phyloP scores from a whole-genome alignment of 2,329 filamentous ascomycete species.

The Pestalotiopsis sp. region DNA sequence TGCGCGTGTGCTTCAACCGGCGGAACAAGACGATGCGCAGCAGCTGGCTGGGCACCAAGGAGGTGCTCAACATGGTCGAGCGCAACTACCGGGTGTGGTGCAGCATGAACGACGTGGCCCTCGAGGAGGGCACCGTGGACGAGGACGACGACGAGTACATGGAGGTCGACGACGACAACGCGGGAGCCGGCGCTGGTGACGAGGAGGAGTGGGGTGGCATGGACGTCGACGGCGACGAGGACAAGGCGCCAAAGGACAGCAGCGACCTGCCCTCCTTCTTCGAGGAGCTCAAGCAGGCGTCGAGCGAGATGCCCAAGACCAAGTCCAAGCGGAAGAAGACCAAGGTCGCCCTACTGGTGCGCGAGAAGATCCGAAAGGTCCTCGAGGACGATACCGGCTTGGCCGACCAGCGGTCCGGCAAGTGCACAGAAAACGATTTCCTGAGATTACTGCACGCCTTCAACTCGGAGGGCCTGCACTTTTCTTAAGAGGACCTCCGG shows the following conservation, averaged over 20 bases:
- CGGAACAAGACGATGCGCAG: constrained; percentile 90
- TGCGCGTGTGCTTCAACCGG: constrained; percentile 77
- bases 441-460: constrained; percentile 78
- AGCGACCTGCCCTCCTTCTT: constrained; percentile 85
- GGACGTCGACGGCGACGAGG: constrained; percentile 45
- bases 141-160: constrained; percentile 39
- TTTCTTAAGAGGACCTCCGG: constrained; percentile 53
- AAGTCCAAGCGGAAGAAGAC: constrained; percentile 75
- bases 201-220: constrained; percentile 49
- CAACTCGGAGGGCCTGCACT: constrained; percentile 92
- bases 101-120: constrained; percentile 75
- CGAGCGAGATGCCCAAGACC: constrained; percentile 49
- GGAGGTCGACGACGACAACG: constrained; percentile 41
- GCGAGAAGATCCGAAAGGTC: constrained; percentile 82
- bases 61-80: constrained; percentile 80
- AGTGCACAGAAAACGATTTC: constrained; percentile 93
- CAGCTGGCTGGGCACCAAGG: constrained; percentile 76
- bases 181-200: constrained; percentile 34
- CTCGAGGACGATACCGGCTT: constrained; percentile 78
- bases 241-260: constrained; percentile 41
- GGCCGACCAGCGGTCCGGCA: constrained; percentile 76
- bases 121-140: constrained; percentile 66
- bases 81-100: constrained; percentile 90
- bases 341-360: constrained; percentile 78
- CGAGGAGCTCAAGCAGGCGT: constrained; percentile 58